Base-by-base conservation (phyloP, 108 stramenopile species). In the Schizochytrium sp. region DNA sequence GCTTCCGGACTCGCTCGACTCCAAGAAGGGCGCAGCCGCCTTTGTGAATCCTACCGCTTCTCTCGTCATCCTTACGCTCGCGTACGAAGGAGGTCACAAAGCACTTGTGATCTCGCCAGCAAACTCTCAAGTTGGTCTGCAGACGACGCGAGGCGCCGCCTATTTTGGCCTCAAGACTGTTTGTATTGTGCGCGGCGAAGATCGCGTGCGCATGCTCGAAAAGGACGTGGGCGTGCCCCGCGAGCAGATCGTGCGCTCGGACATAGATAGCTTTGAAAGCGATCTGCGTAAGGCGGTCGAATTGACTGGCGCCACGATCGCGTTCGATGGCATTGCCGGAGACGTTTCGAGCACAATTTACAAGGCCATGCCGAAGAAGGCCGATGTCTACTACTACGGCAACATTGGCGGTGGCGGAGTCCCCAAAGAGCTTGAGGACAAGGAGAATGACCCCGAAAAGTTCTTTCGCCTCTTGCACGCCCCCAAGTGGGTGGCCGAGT, bases 41-140 rank as follows among this genome's bases (percentile, higher is more conserved):
- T 92, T 94, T 87, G 93, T 94, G 12, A 95, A 95, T 88, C 94
- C 94, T 19, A 92, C 91, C 88, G 92, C 94, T 16, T 93, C 93
- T 57, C 58, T 94, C 57, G 92, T 90, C 16, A 93, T 95, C 51
- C 5, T 95, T 14, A 93, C 93, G 69, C 91, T 92, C 5, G 94
- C 92, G 10, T 57, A 59, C 29, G 58, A 71, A 44, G 60, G 53
- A 4, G 89, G 91, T 28, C 44, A 71, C 48, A 87, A 87, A 28
- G 63, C 63, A 18, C 41, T 69, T 4, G 63, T 69, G 8, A 69
- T 69, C 41, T 69, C 63, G 34, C 63, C 63, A 5, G 63, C 63
- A 8, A 69, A 41, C 63, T 69, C 63, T 69, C 63, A 69, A 18
- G 93, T 93, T 1, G 60, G 93, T 14, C 90, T 94, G 5, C 93